These are phyloP conservation scores for Lachancea meyersii DNA, from an alignment of 805 yeast species.

Conservation along the genomic window DNA sequence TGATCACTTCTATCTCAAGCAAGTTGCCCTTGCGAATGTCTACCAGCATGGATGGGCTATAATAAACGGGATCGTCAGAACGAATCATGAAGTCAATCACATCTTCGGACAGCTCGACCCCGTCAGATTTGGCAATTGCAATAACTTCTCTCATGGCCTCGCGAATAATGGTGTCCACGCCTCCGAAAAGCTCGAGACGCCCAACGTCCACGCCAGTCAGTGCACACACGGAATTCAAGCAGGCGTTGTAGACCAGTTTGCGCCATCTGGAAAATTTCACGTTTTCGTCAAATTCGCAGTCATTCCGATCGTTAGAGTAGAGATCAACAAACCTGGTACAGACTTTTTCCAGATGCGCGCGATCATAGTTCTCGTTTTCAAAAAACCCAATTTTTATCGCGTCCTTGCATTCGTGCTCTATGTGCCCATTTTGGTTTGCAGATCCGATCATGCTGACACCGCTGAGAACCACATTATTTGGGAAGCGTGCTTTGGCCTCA, in stretches of 20 bases:
- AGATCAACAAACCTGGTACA: slow-evolving; percentile 41
- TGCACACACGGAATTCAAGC: slow-evolving; percentile 58
- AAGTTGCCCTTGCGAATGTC: slow-evolving; percentile 61
- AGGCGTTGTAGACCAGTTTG: slow-evolving; percentile 64
- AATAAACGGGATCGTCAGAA: slow-evolving; percentile 53
- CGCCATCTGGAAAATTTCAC: slow-evolving; percentile 53
- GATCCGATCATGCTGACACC: slow-evolving; percentile 63
- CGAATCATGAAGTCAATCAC: slow-evolving; percentile 46
- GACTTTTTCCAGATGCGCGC: slow-evolving; percentile 24
- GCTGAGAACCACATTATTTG: slow-evolving; percentile 45
- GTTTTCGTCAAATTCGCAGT: slow-evolving; percentile 37
- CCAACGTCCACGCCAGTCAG: slow-evolving; percentile 56
- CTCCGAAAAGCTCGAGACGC: slow-evolving; percentile 42
- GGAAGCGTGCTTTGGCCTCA: slow-evolving; percentile 45
- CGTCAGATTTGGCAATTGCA: slow-evolving; percentile 63
- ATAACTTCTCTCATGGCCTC: slow-evolving; percentile 68
- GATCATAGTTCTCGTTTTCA: slow-evolving; percentile 37
- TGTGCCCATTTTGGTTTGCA: slow-evolving; percentile 39
- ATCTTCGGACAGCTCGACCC: slow-evolving; percentile 46
- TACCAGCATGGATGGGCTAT: slow-evolving; percentile 67
- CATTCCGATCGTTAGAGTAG: slow-evolving; percentile 41
- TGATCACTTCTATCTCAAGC: slow-evolving; percentile 64
- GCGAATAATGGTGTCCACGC: slow-evolving; percentile 35
- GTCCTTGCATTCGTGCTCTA: slow-evolving; percentile 45
- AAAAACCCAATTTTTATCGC: slow-evolving; percentile 38